Base-by-base conservation (phyloP, 352 stramenopile species). In the Globisporangium uncinulatum region DNA sequence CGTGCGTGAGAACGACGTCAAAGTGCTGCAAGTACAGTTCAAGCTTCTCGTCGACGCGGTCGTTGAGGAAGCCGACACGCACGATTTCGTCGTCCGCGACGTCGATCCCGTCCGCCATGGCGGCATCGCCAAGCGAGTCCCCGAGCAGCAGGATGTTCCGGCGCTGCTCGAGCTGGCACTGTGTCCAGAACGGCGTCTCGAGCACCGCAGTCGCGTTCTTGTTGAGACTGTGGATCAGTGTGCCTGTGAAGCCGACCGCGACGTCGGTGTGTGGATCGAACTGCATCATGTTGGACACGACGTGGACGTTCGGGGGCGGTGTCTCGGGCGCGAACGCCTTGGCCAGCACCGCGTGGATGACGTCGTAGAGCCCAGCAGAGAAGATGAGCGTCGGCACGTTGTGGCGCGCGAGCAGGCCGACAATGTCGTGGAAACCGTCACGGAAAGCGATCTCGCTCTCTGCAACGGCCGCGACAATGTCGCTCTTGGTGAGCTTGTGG, bases 231-330 rank as follows among this genome's bases (percentile, higher is more conserved):
- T 93, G 81, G 54, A 93, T 91, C 53, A 93, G 65, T 74, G 70
- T 86, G 51, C 79, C 79, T 8, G 84, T 51, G 46, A 87, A 89
- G 3, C 64, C 76, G 46, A 81, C 45, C 19, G 62, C 61, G 6
- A 70, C 80, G 14, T 56, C 52, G 13, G 73, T 62, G 32, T 29
- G 24, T 4, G 24, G 24, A 29, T 90, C 70, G 54, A 91, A 93
- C 14, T 46, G 47, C 80, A 93, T 93, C 63, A 93, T 84, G 65
- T 93, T 93, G 57, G 80, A 89, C 29, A 93, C 61, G 4, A 93
- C 79, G 62, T 93, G 83, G 20, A 93, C 67, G 54, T 93, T 93
- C 19, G 41, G 5, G 6, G 58, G 61, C 3, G 74, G 72, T 2
- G 69, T 62, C 4, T 72, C 71, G 6, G 20, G 66, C 51, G 31